Evolutionary conservation across 192 early-diverging fungal genomes (phyloP), one percentile per base, ranked within the genome.

Genomic region (Diversispora eburnea): DNA sequence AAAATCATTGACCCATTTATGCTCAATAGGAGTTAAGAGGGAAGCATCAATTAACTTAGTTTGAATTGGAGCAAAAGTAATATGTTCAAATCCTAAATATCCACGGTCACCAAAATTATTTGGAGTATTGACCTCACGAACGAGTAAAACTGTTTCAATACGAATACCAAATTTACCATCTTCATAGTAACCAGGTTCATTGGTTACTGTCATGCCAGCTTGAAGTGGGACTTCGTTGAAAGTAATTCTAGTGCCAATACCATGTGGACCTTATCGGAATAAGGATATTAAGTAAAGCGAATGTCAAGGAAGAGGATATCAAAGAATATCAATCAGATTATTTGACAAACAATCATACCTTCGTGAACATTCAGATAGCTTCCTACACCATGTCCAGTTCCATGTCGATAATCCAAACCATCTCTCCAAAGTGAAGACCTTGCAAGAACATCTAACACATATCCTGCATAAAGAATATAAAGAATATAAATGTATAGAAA

Each of bases 321-420:
- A 13, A 54, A 4, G 12, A 10, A 54, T 12, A 54, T 1, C 13
- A 8, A 13, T 54, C 12, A 17, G 13, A 54, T 54, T 9, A 54
- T n/a, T 33, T 39, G 48, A 5, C 52, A 56, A 42, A 43, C 42
- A 43, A 33, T 3, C 48, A 52, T 61, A 73, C 72, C 94, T 75
- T 96, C 94, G 68, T 98, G 94, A 3, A 96, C 94, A 76, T 97
- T 96, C 72, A 99, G 86, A 84, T 90, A 99, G 25, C 90, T 84
- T 4, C 97, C 97, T 47, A 99, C 95, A 76, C 97, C 97, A 78
- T 99, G 97, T 3, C 97, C 97, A 17, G 97, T 99, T 60, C 97
- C 95, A 77, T 99, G 97, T 42, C 94, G 88, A 89, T 86, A 99
- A 79, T 99, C 94, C 57, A 99, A 84, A 13, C 97, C 97, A 19